Percentiles rank a stretch among this genome's conserved stretches.
Conservation (phyloP, 306 rosid genomes). For the Cucurbita argyrosperma region DNA sequence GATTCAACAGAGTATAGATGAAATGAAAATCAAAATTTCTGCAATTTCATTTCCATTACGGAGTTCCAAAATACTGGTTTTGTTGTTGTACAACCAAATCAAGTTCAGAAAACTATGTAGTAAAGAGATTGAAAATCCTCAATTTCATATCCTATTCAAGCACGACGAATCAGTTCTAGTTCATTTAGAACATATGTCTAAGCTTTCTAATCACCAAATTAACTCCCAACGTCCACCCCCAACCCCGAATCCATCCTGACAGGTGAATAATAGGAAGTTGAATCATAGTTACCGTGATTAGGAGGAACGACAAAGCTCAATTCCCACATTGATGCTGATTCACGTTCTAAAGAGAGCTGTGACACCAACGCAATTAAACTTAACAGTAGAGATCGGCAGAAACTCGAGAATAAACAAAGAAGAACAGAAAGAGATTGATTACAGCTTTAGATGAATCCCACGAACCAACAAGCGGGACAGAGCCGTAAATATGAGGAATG, state of each 20-base stretch:
- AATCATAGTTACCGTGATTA: constrained; percentile 55
- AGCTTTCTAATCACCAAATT: background rate
- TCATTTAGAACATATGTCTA: background rate
- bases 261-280: background rate
- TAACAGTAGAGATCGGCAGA: background rate
- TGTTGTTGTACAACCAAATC: background rate
- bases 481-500: constrained; percentile 84
- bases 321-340: constrained; percentile 95
- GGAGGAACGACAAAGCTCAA: constrained; percentile 96
- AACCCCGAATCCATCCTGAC: background rate
- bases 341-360: constrained; percentile 87
- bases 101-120: background rate
- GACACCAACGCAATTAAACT: background rate
- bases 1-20: constrained; percentile 9
- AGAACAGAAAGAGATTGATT: background rate
- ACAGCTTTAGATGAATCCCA: constrained; percentile 95
- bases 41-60: background rate
- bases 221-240: background rate
- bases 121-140: background rate
- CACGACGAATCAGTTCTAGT: background rate
- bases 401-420: background rate
- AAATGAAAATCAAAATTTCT: background rate
- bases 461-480: constrained; percentile 76
- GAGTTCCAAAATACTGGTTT: background rate
- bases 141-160: background rate